Conservation (phyloP, 805 yeast species). For the Ogataea pilisensis region DNA sequence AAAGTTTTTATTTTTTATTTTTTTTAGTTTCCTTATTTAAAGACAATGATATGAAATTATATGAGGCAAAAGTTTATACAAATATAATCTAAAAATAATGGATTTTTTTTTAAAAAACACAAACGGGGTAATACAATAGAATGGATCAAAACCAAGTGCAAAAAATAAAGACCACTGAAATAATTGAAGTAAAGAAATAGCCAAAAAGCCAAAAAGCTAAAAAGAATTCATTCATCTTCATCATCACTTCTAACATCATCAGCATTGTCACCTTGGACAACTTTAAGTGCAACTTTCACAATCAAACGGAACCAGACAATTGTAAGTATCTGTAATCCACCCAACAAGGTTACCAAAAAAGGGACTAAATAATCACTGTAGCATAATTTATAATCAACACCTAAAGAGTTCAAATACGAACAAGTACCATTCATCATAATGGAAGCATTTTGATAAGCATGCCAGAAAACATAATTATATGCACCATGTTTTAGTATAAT, state of each 20-base stretch:
- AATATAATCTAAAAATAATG: no score
- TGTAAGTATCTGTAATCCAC: slow-evolving; percentile 62
- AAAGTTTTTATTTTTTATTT: no score
- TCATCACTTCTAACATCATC: slow-evolving; percentile 85
- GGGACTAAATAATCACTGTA: slow-evolving; percentile 44
- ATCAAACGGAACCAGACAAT: slow-evolving; percentile 75
- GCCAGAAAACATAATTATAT: slow-evolving; percentile 63
- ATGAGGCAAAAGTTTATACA: no score
- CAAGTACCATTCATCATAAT: slow-evolving; percentile 47
- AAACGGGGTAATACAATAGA: no score
- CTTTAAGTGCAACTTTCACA: slow-evolving; percentile 62
- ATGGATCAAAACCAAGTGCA: no score
- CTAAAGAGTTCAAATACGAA: slow-evolving; percentile 13
- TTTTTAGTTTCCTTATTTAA: no score
- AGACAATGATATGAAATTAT: no score
- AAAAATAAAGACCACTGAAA: no score
- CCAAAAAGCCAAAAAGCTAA: no score
- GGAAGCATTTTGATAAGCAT: slow-evolving; percentile 46
- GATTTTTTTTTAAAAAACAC: no score
- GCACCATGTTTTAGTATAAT: slow-evolving; percentile 66
- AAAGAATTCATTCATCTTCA: slow-evolving; percentile 58
- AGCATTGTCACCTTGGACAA: slow-evolving; percentile 68
- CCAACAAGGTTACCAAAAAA: slow-evolving; percentile 51
- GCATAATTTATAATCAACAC: slow-evolving; percentile 36
- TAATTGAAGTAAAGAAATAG: no score